These are phyloP conservation scores for Phytopythium cucurbitacearum DNA, from an alignment of 352 stramenopile species.

Conservation along the genomic window DNA sequence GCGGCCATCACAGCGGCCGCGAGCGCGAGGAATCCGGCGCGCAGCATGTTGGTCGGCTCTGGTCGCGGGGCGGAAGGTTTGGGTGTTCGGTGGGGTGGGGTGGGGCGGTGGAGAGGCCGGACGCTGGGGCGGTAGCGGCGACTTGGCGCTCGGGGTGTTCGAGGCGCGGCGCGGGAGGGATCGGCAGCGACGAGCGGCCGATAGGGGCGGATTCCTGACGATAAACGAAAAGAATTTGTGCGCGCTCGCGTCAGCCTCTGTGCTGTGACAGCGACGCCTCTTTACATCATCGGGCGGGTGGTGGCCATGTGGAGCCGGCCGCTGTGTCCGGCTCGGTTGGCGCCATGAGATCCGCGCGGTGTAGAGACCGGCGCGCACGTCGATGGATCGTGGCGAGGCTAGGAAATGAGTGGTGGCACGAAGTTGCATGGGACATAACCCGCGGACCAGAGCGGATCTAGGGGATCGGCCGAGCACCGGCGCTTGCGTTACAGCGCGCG, in stretches of 20 bases:
- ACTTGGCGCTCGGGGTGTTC: background rate
- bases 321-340: no score
- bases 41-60: slow-evolving; percentile 1
- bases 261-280: no score
- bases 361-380: no score
- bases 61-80: background rate
- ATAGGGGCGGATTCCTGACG: slow-evolving; percentile 2
- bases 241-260: no score
- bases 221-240: no score
- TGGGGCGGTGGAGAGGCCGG: background rate
- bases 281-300: no score
- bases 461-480: background rate
- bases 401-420: background rate
- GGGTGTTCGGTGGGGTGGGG: background rate
- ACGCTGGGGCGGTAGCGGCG: no score
- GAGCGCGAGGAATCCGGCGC: slow-evolving; percentile 12
- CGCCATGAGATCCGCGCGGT: no score
- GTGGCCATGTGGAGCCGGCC: no score
- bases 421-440: background rate
- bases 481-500: background rate
- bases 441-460: background rate
- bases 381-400: background rate
- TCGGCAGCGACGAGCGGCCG: background rate
- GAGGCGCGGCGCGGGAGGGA: background rate
- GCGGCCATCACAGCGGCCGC: slow-evolving; percentile 7